These are phyloP conservation scores for Apocynum venetum DNA, from an alignment of 257 asterid genomes.

Conservation along the genomic window DNA sequence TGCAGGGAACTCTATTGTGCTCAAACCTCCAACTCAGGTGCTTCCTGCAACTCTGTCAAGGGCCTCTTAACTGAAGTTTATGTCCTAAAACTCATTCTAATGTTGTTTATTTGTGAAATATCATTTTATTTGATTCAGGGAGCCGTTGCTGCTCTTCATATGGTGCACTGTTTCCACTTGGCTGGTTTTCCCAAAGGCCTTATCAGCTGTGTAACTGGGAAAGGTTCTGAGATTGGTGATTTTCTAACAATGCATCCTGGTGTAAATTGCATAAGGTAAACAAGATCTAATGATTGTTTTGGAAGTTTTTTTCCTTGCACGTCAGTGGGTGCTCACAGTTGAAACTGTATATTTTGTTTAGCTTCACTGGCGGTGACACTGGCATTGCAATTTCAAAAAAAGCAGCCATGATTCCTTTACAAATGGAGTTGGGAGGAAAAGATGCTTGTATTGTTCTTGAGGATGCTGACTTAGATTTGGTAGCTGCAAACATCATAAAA, in stretches of 20 bases:
- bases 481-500: slow-evolving; percentile 70
- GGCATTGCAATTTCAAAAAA: slow-evolving; percentile 90
- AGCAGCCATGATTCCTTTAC: slow-evolving; percentile 97
- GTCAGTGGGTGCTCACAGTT: slow-evolving; percentile 2
- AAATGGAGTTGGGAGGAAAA: slow-evolving; percentile 97
- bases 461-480: slow-evolving; percentile 94
- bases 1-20: slow-evolving; percentile 90
- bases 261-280: slow-evolving; percentile 77
- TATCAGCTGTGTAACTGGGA: slow-evolving; percentile 79
- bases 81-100: background rate
- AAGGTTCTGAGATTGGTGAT: slow-evolving; percentile 94
- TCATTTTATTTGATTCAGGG: slow-evolving; percentile 43
- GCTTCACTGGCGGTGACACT: slow-evolving; percentile 97
- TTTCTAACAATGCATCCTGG: slow-evolving; percentile 92
- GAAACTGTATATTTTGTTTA: slow-evolving; percentile 14
- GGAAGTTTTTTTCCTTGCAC: background rate
- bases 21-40: slow-evolving; percentile 98
- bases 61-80: background rate
- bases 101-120: background rate
- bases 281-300: background rate
- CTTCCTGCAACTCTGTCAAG: background rate
- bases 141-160: slow-evolving; percentile 76
- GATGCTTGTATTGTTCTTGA: slow-evolving; percentile 97
- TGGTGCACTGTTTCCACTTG: slow-evolving; percentile 87
- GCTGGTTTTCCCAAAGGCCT: slow-evolving; percentile 92